Evolutionary conservation across 768 basidiomycete species (phyloP).

Genomic region (Leucogyrophana mollusca): DNA sequence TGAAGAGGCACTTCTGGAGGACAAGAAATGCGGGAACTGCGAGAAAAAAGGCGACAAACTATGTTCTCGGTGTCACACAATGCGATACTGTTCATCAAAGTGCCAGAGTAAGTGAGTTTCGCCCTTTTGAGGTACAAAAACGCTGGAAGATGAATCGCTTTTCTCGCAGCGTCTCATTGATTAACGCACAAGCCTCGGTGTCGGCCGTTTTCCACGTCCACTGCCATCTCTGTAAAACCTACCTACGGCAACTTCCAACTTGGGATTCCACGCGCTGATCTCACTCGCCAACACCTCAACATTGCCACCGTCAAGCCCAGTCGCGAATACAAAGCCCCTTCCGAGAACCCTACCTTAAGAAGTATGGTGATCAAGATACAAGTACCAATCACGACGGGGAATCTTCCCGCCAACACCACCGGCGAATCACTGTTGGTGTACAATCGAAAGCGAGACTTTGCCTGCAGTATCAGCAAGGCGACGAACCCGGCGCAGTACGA

Average conservation of each 20-base stretch:
- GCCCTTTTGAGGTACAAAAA: background rate
- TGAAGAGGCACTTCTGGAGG: constrained; percentile 38
- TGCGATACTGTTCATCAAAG: constrained; percentile 50
- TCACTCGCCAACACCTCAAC: constrained; percentile 29
- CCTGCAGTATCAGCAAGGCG: constrained; percentile 37
- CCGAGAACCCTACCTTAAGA: constrained; percentile 33
- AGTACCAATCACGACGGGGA: constrained; percentile 30
- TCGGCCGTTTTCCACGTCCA: constrained; percentile 39
- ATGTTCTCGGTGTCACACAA: constrained; percentile 44
- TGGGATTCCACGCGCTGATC: constrained; percentile 26
- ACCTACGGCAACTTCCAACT: constrained; percentile 30
- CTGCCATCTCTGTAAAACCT: constrained; percentile 48
- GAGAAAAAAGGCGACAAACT: constrained; percentile 27
- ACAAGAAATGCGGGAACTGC: constrained; percentile 43
- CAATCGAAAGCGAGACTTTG: constrained; percentile 52
- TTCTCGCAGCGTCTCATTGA: constrained; percentile 46
- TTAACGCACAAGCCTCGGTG: constrained; percentile 46
- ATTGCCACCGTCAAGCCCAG: constrained; percentile 21
- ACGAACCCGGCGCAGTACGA: constrained; percentile 40
- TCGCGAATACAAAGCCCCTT: constrained; percentile 15
- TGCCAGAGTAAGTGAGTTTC: constrained; percentile 47
- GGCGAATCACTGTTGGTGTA: constrained; percentile 42
- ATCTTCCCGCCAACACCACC: constrained; percentile 6
- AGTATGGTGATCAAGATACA: constrained; percentile 55
- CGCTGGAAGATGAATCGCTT: no score